Percentiles rank a stretch among this genome's conserved stretches.
Conservation (phyloP, 2,329 filamentous ascomycete species). For the Hypoxylon sp. region DNA sequence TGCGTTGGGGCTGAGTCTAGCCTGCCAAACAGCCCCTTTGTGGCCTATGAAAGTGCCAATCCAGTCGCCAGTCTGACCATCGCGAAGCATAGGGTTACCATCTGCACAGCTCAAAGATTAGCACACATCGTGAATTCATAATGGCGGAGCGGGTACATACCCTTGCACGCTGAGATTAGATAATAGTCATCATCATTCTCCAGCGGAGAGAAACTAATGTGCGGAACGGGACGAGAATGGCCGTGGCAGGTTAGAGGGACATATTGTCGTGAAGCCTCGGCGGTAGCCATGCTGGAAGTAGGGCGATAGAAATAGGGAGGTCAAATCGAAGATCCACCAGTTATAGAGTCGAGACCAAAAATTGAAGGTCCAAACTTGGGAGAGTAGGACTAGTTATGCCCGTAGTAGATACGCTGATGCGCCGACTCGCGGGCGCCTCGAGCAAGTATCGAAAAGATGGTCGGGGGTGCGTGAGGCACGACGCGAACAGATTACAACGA, state of each 20-base stretch:
- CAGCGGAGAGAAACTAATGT: conserved; percentile 88
- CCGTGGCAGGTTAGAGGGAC: conserved; percentile 95
- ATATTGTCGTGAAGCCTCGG: conserved; percentile 64
- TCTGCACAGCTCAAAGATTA: conserved; percentile 66
- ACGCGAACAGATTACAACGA: neutral
- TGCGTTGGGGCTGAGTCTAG: conserved; percentile 88
- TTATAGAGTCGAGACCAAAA: neutral
- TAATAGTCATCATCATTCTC: conserved; percentile 89
- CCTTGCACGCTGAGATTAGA: conserved; percentile 93
- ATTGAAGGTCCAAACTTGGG: neutral
- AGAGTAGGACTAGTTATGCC: conserved; percentile 14
- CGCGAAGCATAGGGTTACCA: conserved; percentile 97
- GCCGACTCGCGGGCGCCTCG: neutral
- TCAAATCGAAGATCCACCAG: neutral
- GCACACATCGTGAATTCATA: neutral
- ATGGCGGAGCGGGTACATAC: conserved; percentile 57
- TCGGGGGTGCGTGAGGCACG: neutral
- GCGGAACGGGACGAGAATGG: conserved; percentile 91
- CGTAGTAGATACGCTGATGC: neutral
- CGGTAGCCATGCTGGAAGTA: conserved; percentile 41
- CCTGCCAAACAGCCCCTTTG: conserved; percentile 98
- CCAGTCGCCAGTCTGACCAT: conserved; percentile 96
- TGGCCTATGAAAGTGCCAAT: conserved; percentile 98
- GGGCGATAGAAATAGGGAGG: neutral
- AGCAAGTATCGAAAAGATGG: neutral